Evolutionary conservation across 2,329 filamentous ascomycete species (phyloP), one percentile per base, ranked within the genome.

Genomic region (Paraphaeosphaeria sporulosa): DNA sequence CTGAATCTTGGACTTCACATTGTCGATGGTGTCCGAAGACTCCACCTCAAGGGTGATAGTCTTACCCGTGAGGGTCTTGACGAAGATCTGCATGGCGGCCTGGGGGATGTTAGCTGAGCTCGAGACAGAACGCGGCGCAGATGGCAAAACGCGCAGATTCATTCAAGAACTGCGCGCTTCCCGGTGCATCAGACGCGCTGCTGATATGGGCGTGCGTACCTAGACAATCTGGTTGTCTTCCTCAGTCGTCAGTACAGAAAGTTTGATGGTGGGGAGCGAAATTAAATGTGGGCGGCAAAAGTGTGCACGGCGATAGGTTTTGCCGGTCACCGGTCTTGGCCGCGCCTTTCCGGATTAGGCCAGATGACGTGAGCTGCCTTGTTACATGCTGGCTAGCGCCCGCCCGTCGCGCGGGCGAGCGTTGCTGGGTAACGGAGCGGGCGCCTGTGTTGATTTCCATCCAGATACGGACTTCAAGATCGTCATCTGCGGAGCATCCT

Each of bases 1-100:
- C 82, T 89, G 88, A 76, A 90, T 90, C 89, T 99, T 98, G 87
- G 92, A 93, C 90, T 98, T 98, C 87, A 99, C 95, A 90, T 98
- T 98, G 90, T 98, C 95, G 85, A 99, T 98, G 80, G 94, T 98
- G 86, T 99, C 95, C 80, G 90, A 94, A 78, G 93, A 97, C 90
- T 98, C 95, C 86, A 98, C 95, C 93, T 99, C 95, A 78, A 99
- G 94, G 91, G 95, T 98, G 91, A 98, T 98, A 82, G 95, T 98
- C 91, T 98, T 98, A 81, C 95, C 95, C 92, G 95, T 98, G 78
- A 98, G 76, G 83, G 85, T 86, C 79, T 86, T 86, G 73, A 87
- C 85, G 82, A 87, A 80, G 68, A 80, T 80, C 77, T 80, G 78
- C 78, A 80, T 80, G 73, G 73, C 74, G 77, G 74, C 76, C 77